Conservation (phyloP, 1,284 basidiomycete species). For the Pseudozyma thailandica region DNA sequence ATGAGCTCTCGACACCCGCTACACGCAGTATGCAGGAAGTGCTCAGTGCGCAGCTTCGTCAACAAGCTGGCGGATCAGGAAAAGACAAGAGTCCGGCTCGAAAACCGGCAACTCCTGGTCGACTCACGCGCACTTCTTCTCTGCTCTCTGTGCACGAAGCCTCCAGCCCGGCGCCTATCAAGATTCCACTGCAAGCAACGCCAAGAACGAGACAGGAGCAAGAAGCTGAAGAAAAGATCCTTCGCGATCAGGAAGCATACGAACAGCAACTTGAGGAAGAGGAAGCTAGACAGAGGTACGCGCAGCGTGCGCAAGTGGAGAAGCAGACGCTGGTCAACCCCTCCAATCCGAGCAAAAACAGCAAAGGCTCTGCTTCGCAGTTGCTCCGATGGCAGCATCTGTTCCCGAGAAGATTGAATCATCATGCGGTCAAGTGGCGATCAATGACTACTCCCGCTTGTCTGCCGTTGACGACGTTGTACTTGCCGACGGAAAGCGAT, state of each 20-base stretch:
- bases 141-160: conserved; percentile 49
- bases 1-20: conserved; percentile 40
- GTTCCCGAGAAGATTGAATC: conserved; percentile 79
- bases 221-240: conserved; percentile 46
- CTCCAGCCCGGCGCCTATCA: conserved; percentile 48
- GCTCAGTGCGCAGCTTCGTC: conserved; percentile 43
- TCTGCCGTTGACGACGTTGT: conserved; percentile 89
- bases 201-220: conserved; percentile 38
- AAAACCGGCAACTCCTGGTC: conserved; percentile 19
- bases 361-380: conserved; percentile 39
- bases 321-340: conserved; percentile 66
- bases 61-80: conserved; percentile 31
- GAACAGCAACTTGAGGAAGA: conserved; percentile 60
- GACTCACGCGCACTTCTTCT: conserved; percentile 32
- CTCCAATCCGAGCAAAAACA: conserved; percentile 60
- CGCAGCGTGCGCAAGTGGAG: conserved; percentile 59
- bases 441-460: conserved; percentile 76
- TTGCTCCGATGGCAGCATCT: conserved; percentile 79
- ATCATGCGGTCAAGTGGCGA: conserved; percentile 92
- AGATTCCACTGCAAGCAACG: conserved; percentile 48
- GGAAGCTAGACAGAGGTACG: conserved; percentile 53
- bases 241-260: conserved; percentile 56
- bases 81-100: conserved; percentile 27
- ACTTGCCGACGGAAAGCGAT: conserved; percentile 63
- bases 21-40: conserved; percentile 57